These are phyloP conservation scores for Hymenoscyphus linearis DNA, from an alignment of 2,329 filamentous ascomycete genomes.

Conservation along the genomic window DNA sequence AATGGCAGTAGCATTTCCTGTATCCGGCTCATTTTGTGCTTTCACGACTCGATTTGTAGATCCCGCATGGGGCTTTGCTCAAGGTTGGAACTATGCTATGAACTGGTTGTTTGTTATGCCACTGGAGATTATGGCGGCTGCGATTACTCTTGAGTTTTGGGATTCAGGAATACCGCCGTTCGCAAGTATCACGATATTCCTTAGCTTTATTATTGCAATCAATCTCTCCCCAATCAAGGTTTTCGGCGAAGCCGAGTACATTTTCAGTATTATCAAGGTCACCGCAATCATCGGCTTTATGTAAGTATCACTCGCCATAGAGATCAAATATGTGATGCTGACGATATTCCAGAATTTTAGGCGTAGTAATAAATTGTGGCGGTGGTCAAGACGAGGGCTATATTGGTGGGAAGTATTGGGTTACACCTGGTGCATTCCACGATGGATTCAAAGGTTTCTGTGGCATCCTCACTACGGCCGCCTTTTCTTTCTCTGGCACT, in stretches of 20 bases:
- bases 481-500: slow-evolving; percentile 73
- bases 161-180: slow-evolving; percentile 65
- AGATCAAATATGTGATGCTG: background rate
- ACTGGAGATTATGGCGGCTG: slow-evolving; percentile 80
- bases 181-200: slow-evolving; percentile 81
- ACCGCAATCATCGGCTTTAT: slow-evolving; percentile 85
- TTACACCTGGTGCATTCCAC: slow-evolving; percentile 72
- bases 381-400: slow-evolving; percentile 71
- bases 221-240: slow-evolving; percentile 84
- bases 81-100: slow-evolving; percentile 91
- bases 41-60: slow-evolving; percentile 94
- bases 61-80: slow-evolving; percentile 89
- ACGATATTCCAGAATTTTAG: slow-evolving; percentile 60
- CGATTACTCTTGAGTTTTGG: slow-evolving; percentile 82
- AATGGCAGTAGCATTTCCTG: slow-evolving; percentile 83
- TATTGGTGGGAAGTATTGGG: slow-evolving; percentile 77
- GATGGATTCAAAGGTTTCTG: slow-evolving; percentile 79
- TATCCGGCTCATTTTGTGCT: slow-evolving; percentile 91
- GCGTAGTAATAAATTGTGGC: slow-evolving; percentile 79
- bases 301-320: slow-evolving; percentile 43
- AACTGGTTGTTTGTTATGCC: slow-evolving; percentile 83
- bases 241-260: slow-evolving; percentile 86
- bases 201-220: slow-evolving; percentile 68
- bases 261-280: slow-evolving; percentile 84
- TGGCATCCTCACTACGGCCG: slow-evolving; percentile 69